Conservation (phyloP, 305 asterid species). For the Fraxinus greggii region DNA sequence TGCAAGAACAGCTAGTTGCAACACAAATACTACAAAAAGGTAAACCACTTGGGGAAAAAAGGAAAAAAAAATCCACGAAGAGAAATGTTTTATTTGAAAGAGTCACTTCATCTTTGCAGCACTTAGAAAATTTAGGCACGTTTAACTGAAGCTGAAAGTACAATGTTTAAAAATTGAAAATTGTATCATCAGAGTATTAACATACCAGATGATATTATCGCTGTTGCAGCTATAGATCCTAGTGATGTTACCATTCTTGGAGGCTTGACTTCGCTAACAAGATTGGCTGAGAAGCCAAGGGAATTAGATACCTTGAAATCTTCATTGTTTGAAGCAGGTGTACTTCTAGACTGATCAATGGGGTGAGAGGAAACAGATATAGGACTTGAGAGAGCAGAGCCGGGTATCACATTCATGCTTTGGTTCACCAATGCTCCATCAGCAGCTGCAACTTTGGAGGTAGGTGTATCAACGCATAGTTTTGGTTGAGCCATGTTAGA, state of each 20-base stretch:
- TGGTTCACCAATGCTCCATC: conserved; percentile 34
- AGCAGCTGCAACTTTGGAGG: conserved; percentile 36
- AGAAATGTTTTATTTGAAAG: not conserved
- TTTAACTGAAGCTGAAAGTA: not conserved
- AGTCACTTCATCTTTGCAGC: not conserved
- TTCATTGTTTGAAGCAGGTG: conserved; percentile 33
- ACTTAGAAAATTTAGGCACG: not conserved
- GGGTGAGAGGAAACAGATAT: conserved; percentile 65
- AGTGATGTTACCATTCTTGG: conserved; percentile 40
- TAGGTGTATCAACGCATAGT: conserved; percentile 42
- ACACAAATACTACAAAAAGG: not conserved
- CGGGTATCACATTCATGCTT: conserved; percentile 29
- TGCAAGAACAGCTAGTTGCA: not conserved
- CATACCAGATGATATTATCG: conserved; percentile 63
- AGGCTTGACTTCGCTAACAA: conserved; percentile 42
- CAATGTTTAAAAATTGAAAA: not conserved
- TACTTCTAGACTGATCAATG: conserved; percentile 35
- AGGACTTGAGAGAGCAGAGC: conserved; percentile 59
- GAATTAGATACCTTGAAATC: conserved; percentile 39
- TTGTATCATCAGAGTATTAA: not conserved
- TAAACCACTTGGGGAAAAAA: not conserved
- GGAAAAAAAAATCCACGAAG: too few relatives aligned
- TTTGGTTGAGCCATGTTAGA: conserved; percentile 43
- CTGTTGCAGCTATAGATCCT: conserved; percentile 48
- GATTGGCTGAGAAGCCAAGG: conserved; percentile 28